phyloP scores from a whole-genome alignment of 306 rosid species.

The Purshia tridentata region DNA sequence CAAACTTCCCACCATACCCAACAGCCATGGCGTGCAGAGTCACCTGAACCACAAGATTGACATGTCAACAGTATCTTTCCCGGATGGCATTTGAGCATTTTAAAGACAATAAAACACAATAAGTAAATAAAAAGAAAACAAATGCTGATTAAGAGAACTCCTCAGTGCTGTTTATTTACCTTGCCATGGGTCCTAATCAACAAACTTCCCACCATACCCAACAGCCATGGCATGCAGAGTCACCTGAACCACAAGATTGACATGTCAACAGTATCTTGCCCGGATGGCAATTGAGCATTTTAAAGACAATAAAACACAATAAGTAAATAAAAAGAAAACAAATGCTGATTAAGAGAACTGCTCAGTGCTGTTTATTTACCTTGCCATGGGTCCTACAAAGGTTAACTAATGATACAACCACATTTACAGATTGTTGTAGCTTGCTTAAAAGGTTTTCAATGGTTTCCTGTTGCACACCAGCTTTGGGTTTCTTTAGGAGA shows the following conservation, averaged over 20 bases:
- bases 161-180: slow-evolving; percentile 21
- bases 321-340: not conserved
- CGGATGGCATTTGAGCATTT: not conserved
- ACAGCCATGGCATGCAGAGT: slow-evolving; percentile 45
- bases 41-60: slow-evolving; percentile 26
- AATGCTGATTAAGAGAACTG: slow-evolving; percentile 2
- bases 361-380: slow-evolving; percentile 21
- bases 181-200: slow-evolving; percentile 35
- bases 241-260: slow-evolving; percentile 26
- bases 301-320: not conserved
- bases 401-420: slow-evolving; percentile 43
- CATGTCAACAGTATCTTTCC: slow-evolving; percentile 9
- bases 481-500: slow-evolving; percentile 20
- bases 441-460: slow-evolving; percentile 28
- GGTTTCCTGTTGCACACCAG: slow-evolving; percentile 23
- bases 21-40: slow-evolving; percentile 45
- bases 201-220: slow-evolving; percentile 43
- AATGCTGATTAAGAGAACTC: slow-evolving; percentile 2
- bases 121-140: not conserved
- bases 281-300: not conserved
- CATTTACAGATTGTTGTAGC: slow-evolving; percentile 36
- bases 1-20: slow-evolving; percentile 43
- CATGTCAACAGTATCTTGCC: slow-evolving; percentile 9
- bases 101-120: not conserved
- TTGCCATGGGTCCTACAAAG: slow-evolving; percentile 37